These are phyloP conservation scores for Mallotus nudiflorus DNA, from an alignment of 345 rosid genomes.

Conservation along the genomic window DNA sequence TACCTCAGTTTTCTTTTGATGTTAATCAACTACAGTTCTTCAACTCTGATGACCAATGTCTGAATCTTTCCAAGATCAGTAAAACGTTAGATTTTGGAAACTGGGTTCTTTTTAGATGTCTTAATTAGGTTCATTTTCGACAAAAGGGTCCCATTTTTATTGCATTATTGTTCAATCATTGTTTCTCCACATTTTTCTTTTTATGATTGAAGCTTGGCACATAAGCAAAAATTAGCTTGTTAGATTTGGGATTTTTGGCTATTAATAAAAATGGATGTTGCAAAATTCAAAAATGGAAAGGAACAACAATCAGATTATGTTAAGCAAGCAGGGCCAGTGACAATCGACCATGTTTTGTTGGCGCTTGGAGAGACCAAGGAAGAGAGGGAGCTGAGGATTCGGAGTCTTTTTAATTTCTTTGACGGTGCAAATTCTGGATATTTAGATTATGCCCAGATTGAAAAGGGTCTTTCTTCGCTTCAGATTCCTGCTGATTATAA, in stretches of 20 bases:
- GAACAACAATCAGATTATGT: slow-evolving; percentile 12
- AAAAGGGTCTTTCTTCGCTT: slow-evolving; percentile 69
- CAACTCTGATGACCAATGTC: background rate
- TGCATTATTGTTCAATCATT: background rate
- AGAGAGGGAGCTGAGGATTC: slow-evolving; percentile 70
- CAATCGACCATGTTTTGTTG: slow-evolving; percentile 75
- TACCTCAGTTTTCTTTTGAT: background rate
- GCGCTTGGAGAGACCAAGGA: slow-evolving; percentile 84
- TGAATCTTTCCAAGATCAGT: slow-evolving; percentile 5
- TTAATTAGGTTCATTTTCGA: background rate
- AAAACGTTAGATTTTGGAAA: background rate
- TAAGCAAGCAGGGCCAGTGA: slow-evolving; percentile 49
- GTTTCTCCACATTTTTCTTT: no score
- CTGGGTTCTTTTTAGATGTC: background rate
- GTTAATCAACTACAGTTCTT: background rate
- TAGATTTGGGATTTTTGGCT: background rate
- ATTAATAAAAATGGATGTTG: background rate
- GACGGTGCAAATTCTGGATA: slow-evolving; percentile 60
- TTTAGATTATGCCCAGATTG: slow-evolving; percentile 75
- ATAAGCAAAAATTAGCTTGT: background rate
- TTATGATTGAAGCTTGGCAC: no score
- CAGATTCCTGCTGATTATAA: slow-evolving; percentile 69
- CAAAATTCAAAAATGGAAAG: background rate
- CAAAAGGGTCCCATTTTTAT: background rate
- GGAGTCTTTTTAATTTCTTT: slow-evolving; percentile 63